phyloP scores from a whole-genome alignment of 169 alveolate genomes.

The Plasmodium relictum region DNA sequence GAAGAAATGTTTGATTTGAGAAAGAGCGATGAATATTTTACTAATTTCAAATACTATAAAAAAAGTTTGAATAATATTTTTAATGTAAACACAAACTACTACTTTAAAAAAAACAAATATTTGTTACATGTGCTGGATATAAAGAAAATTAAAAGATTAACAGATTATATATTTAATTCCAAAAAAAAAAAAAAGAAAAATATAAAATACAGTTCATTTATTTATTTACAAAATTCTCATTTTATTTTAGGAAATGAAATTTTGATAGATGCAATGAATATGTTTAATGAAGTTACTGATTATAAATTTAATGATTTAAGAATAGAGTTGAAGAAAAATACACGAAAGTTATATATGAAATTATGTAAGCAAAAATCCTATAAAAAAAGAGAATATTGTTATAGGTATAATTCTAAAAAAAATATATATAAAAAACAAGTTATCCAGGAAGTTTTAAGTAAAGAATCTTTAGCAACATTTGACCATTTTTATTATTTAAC shows the following conservation, averaged over 20 bases:
- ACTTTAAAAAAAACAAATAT: slow-evolving; percentile 23
- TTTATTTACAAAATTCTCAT: slow-evolving; percentile 58
- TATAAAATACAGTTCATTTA: slow-evolving; percentile 43
- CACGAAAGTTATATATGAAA: slow-evolving; percentile 40
- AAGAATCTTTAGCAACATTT: slow-evolving; percentile 12
- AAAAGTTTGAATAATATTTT: slow-evolving; percentile 28
- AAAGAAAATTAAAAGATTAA: slow-evolving; percentile 15
- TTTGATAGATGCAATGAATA: slow-evolving; percentile 61
- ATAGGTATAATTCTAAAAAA: background rate
- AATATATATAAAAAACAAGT: background rate
- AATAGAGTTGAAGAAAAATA: slow-evolving; percentile 40
- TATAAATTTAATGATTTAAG: slow-evolving; percentile 8
- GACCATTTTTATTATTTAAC: slow-evolving; percentile 61
- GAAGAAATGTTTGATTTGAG: slow-evolving; percentile 27
- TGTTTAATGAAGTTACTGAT: slow-evolving; percentile 4
- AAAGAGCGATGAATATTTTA: slow-evolving; percentile 29
- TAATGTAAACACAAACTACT: background rate
- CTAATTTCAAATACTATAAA: slow-evolving; percentile 32
- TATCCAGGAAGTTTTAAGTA: slow-evolving; percentile 12
- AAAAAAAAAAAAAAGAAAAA: slow-evolving; percentile 3
- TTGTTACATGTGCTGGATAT: slow-evolving; percentile 21
- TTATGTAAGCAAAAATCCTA: slow-evolving; percentile 1
- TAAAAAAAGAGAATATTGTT: background rate
- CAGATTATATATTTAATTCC: slow-evolving; percentile 22
- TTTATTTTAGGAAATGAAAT: slow-evolving; percentile 71